These are phyloP conservation scores for Aspergillus sp. DNA, from an alignment of 2,329 filamentous ascomycete genomes.

Conservation along the genomic window DNA sequence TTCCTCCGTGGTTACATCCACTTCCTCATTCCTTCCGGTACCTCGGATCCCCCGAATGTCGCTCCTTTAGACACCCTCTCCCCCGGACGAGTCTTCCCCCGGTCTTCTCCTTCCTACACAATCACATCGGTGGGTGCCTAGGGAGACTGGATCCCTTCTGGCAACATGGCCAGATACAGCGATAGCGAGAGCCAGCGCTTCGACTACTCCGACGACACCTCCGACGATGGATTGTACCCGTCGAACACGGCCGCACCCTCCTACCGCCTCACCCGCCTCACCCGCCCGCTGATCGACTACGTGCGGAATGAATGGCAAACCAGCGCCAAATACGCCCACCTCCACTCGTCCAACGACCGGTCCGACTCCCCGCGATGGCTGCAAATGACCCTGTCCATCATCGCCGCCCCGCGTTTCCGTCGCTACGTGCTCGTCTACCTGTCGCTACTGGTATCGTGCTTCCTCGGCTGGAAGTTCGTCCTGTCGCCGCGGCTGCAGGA, in stretches of 20 bases:
- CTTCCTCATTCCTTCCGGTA: neutral
- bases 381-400: slow-evolving; percentile 30
- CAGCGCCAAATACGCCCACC: slow-evolving; percentile 21
- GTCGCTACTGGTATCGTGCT: slow-evolving; percentile 30
- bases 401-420: slow-evolving; percentile 42
- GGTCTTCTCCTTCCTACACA: neutral
- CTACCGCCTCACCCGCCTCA: slow-evolving; percentile 13
- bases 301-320: slow-evolving; percentile 41
- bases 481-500: slow-evolving; percentile 34
- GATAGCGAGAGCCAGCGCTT: slow-evolving; percentile 24
- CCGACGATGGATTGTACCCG: slow-evolving; percentile 18
- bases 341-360: slow-evolving; percentile 15
- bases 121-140: neutral
- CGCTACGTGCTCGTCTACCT: slow-evolving; percentile 39
- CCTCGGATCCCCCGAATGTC: neutral
- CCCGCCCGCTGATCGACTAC: slow-evolving; percentile 37
- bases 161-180: neutral
- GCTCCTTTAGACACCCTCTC: neutral
- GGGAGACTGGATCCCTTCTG: neutral
- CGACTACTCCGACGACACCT: slow-evolving; percentile 34
- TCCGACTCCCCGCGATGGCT: slow-evolving; percentile 21
- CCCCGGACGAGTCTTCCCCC: neutral
- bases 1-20: neutral
- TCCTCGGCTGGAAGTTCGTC: slow-evolving; percentile 33
- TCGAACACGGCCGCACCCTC: slow-evolving; percentile 12